A percentile compares a stretch with the other conserved stretches of the same genome.
Evolutionary conservation across 2,329 filamentous ascomycete species (phyloP).

Genomic region (Pyrenophora graminea): DNA sequence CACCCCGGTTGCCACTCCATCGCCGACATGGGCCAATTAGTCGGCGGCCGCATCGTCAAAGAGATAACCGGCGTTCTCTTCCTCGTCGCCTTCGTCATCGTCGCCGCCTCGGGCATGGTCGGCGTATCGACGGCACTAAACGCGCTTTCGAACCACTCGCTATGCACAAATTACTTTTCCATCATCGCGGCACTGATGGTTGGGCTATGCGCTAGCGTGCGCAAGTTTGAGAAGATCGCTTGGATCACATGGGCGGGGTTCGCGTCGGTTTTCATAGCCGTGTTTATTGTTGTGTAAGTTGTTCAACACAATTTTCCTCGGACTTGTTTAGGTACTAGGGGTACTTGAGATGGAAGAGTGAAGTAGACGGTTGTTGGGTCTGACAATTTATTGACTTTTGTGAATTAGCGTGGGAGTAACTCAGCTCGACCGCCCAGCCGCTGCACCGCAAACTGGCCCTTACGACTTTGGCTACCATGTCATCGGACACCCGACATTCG

Average conservation of each 20-base stretch:
- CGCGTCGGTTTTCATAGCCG: constrained; percentile 60
- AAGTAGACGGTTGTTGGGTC: too few relatives aligned
- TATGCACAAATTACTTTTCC: constrained; percentile 65
- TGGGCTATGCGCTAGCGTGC: constrained; percentile 56
- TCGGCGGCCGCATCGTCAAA: constrained; percentile 57
- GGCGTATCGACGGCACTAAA: constrained; percentile 65
- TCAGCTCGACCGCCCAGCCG: constrained; percentile 60
- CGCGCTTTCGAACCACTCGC: constrained; percentile 61
- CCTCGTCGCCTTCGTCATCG: constrained; percentile 62
- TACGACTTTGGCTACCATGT: constrained; percentile 64
- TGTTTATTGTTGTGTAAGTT: constrained; percentile 58
- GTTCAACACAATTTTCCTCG: constrained; percentile 12
- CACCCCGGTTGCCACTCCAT: constrained; percentile 59
- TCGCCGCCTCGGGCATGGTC: constrained; percentile 62
- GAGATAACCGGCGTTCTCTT: constrained; percentile 61
- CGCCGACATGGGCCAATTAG: constrained; percentile 62
- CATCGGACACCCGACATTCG: constrained; percentile 62
- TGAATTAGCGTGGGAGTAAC: constrained; percentile 57
- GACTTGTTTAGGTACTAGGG: background rate
- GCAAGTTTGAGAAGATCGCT: constrained; percentile 65
- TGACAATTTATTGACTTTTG: background rate
- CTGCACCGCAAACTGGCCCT: constrained; percentile 62
- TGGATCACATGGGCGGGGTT: constrained; percentile 68
- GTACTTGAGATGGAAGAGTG: too few relatives aligned
- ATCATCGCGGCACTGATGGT: constrained; percentile 60